Evolutionary conservation across 1,284 basidiomycete genomes (phyloP).

Genomic region (Leccinum solheimii): DNA sequence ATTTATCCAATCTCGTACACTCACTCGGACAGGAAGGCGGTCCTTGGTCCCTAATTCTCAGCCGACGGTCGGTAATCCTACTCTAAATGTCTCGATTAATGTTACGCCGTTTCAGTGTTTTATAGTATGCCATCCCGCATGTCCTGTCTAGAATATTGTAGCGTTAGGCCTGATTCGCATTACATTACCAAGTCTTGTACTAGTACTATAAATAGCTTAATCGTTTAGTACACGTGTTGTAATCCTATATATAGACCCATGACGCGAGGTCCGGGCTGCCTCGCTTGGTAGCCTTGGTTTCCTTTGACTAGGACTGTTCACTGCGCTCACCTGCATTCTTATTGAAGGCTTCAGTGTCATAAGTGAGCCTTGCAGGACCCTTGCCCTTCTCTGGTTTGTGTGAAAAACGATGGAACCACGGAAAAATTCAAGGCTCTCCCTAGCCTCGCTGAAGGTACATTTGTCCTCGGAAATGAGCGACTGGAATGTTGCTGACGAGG

Average conservation of each 20-base stretch:
- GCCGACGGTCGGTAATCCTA: background rate
- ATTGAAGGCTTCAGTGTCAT: background rate
- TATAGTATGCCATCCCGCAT: slow-evolving; percentile 6
- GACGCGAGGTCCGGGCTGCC: background rate
- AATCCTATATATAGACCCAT: slow-evolving; percentile 1
- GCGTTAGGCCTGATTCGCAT: slow-evolving; percentile 7
- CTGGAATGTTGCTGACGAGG: slow-evolving; percentile 6
- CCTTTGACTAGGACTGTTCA: background rate
- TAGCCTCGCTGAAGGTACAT: slow-evolving; percentile 34
- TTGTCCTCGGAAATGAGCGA: background rate
- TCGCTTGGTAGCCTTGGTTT: no score
- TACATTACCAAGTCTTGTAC: slow-evolving; percentile 5
- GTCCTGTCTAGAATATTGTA: slow-evolving; percentile 20
- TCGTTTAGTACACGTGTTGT: slow-evolving; percentile 9
- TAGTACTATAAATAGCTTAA: background rate
- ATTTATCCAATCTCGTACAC: slow-evolving; percentile 31
- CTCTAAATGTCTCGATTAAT: background rate
- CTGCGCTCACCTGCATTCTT: background rate
- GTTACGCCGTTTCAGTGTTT: slow-evolving; percentile 14
- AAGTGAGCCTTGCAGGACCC: background rate
- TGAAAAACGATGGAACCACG: slow-evolving; percentile 27
- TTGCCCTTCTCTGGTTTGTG: background rate
- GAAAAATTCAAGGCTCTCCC: slow-evolving; percentile 12
- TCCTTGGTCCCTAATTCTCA: slow-evolving; percentile 9
- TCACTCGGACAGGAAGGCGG: slow-evolving; percentile 11